Conservation (phyloP, 257 asterid species). For the Cynanchum wilfordii region DNA sequence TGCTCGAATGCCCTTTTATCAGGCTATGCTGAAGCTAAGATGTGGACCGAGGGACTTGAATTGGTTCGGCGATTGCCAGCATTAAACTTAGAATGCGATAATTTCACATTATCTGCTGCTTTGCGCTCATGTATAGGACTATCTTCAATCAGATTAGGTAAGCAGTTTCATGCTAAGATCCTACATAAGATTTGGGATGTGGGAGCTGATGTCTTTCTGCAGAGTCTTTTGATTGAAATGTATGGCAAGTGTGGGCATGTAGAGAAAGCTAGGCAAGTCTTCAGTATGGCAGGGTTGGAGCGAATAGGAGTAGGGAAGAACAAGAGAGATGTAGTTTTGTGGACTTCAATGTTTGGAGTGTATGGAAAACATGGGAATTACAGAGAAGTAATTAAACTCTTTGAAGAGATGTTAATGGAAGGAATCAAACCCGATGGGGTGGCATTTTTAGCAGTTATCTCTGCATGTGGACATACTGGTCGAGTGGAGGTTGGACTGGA, state of each 20-base stretch:
- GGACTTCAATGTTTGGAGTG: slow-evolving; percentile 82
- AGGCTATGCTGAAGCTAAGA: slow-evolving; percentile 63
- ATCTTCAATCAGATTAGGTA: slow-evolving; percentile 49
- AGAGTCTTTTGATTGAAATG: slow-evolving; percentile 76
- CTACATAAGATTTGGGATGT: slow-evolving; percentile 33
- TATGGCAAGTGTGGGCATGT: slow-evolving; percentile 76
- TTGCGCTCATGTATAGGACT: slow-evolving; percentile 62
- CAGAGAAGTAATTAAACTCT: slow-evolving; percentile 45
- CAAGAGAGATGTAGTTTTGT: slow-evolving; percentile 54
- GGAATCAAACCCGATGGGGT: slow-evolving; percentile 77
- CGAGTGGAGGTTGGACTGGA: slow-evolving; percentile 68
- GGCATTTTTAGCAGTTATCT: slow-evolving; percentile 64
- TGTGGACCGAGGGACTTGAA: slow-evolving; percentile 52
- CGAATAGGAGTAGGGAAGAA: slow-evolving; percentile 18
- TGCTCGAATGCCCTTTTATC: slow-evolving; percentile 68
- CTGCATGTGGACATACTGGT: slow-evolving; percentile 86
- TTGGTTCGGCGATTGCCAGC: slow-evolving; percentile 42
- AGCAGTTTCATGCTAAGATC: slow-evolving; percentile 55
- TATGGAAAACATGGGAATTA: slow-evolving; percentile 61
- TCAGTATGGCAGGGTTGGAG: slow-evolving; percentile 43
- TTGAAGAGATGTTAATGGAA: slow-evolving; percentile 48
- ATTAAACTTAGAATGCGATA: slow-evolving; percentile 40
- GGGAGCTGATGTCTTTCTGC: slow-evolving; percentile 52
- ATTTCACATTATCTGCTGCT: slow-evolving; percentile 55
- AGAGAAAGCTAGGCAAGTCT: slow-evolving; percentile 51